Evolutionary conservation across 176 grass and related monocot genomes (phyloP), one percentile per base, ranked within the genome.

Genomic region (Avena eriantha): DNA sequence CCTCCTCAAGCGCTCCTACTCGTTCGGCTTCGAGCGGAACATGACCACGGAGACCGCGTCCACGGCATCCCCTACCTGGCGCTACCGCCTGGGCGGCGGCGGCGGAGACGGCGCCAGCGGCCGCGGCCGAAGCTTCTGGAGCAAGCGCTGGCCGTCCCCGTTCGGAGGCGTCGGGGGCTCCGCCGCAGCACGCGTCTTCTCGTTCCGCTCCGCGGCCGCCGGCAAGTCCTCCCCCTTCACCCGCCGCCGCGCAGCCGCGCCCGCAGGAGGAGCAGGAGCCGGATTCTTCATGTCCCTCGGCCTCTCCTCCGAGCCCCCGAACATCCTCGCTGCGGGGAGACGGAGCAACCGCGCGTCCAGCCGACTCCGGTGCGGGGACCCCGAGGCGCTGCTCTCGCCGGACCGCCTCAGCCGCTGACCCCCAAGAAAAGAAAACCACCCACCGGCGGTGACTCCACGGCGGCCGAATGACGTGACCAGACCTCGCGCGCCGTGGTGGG

Each of bases 361-460:
- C 70, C 76, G 93, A 82, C 90, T 96, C 84, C 77, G 93, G 57
- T 98, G 96, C 76, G 96, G 93, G 11, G 96, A 98, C 78, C 96
- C 96, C 16, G 96, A 98, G 90, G 93, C 93, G 50, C 90, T 98
- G 81, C 90, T 98, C 16, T 98, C 96, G 45, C 96, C 96, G 82
- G 96, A 98, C 82, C 85, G 96, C 13, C 83, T 98, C 17, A 78
- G 78, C 87, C 89, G 89, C 68, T 89, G 77, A 81, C 48, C n/a
- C 19, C 49, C 39, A 41, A 41, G 39, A 41, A 41, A 78, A 10
- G 31, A 64, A 47, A 33, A 50, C 47, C 45, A 21, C 21, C 23
- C 77, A 7, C 13, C 21, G 64, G 1, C 24, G 24, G 31, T 56
- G 85, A 21, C 26, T 15, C 19, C 57, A 24, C 60, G 11, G 64